These are phyloP conservation scores for Podaxis sp. DNA, from an alignment of 768 basidiomycete species.

Conservation along the genomic window DNA sequence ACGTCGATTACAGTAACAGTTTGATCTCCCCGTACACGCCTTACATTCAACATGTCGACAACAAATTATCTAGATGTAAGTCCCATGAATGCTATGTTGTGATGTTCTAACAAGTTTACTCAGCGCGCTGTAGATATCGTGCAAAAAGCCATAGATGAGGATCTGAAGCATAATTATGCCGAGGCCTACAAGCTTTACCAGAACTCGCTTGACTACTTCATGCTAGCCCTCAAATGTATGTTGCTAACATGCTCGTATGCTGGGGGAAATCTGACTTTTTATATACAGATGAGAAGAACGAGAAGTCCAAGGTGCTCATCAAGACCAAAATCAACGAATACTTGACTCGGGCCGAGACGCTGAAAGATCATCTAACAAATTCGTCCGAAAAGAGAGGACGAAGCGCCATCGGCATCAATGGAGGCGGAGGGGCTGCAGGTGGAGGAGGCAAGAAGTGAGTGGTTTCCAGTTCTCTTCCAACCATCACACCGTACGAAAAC, in stretches of 20 bases:
- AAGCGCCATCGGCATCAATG: conserved; percentile 50
- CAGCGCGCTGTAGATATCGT: conserved; percentile 84
- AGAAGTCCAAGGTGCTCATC: conserved; percentile 85
- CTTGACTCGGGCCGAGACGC: conserved; percentile 84
- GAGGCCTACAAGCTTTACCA: conserved; percentile 95
- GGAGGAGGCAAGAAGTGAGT: conserved; percentile 48
- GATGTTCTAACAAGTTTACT: conserved; percentile 1
- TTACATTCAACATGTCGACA: conserved; percentile 35
- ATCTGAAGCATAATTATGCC: conserved; percentile 88
- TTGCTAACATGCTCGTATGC: background rate
- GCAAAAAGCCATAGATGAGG: conserved; percentile 90
- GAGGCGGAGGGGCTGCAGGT: conserved; percentile 38
- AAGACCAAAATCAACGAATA: conserved; percentile 89
- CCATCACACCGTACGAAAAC: background rate
- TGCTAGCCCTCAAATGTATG: conserved; percentile 93
- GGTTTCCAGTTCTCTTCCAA: background rate
- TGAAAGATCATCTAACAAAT: conserved; percentile 78
- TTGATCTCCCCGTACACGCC: background rate
- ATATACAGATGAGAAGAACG: conserved; percentile 67
- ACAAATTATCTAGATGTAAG: conserved; percentile 50
- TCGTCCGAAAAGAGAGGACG: conserved; percentile 63
- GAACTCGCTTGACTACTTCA: conserved; percentile 96
- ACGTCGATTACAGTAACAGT: background rate
- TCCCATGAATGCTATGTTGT: background rate
- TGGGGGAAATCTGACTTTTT: background rate